These are phyloP conservation scores for Aureobasidium vineae DNA, from an alignment of 2,329 filamentous ascomycete genomes.

Conservation along the genomic window DNA sequence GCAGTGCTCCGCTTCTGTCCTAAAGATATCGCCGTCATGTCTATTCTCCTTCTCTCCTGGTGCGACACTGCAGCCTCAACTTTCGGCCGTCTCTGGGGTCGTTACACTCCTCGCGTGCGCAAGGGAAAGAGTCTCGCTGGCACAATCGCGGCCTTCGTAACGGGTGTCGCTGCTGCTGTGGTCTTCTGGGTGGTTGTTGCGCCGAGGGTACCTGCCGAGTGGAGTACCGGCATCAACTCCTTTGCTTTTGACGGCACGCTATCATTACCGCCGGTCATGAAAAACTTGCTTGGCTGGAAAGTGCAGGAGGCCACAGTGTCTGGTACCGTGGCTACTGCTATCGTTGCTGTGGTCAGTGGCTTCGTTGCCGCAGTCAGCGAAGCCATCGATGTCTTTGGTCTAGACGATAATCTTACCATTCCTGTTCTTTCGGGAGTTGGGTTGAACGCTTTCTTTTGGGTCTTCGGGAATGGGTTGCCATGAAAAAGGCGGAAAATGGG, in stretches of 20 bases:
- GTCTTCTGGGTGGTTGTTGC: slow-evolving; percentile 88
- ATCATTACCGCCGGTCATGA: slow-evolving; percentile 60
- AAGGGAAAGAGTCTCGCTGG: slow-evolving; percentile 90
- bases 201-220: slow-evolving; percentile 47
- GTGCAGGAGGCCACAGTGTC: slow-evolving; percentile 61
- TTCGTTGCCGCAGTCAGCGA: slow-evolving; percentile 85
- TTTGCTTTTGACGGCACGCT: slow-evolving; percentile 82
- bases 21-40: slow-evolving; percentile 89
- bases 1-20: slow-evolving; percentile 81
- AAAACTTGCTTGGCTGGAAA: slow-evolving; percentile 61
- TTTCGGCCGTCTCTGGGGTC: slow-evolving; percentile 84
- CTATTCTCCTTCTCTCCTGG: slow-evolving; percentile 89
- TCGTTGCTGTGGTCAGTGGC: slow-evolving; percentile 86
- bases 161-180: slow-evolving; percentile 77
- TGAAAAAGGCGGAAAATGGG: not conserved
- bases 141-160: slow-evolving; percentile 75
- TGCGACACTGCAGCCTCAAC: slow-evolving; percentile 97
- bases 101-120: slow-evolving; percentile 81
- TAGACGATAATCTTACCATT: slow-evolving; percentile 98
- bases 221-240: slow-evolving; percentile 50
- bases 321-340: slow-evolving; percentile 69
- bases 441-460: slow-evolving; percentile 85
- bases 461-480: slow-evolving; percentile 59
- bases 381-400: slow-evolving; percentile 84
- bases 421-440: slow-evolving; percentile 85